Base-by-base conservation (phyloP, 129 eudicot species). In the Pittosporum tobira region DNA sequence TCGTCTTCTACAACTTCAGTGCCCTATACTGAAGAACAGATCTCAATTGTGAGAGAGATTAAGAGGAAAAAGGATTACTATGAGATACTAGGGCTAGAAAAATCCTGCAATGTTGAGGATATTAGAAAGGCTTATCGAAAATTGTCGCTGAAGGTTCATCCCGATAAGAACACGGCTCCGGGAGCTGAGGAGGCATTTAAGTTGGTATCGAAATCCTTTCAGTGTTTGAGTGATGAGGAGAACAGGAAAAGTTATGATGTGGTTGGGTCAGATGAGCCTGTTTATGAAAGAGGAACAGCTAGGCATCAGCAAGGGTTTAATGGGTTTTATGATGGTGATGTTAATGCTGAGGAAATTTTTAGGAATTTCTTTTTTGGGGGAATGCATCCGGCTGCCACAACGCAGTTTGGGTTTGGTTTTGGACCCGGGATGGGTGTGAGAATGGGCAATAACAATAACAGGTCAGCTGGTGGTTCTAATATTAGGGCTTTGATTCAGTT, bases 311-410 rank as follows among this genome's bases (percentile, higher is more conserved):
- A 73, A 57, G 95, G 95, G 59, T 85, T 79, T 74, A 82, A 76
- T 44, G 95, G 95, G 14, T 82, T 82, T 70, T 66, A 82, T 19
- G 87, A 76, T 4, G 79, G 66, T 57, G 95, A 86, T 37, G 62
- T 85, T 13, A 87, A 86, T 72, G 91, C 91, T 0, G 95, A 86
- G 10, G 95, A 86, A 76, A 86, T 86, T 21, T 86, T 86, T 59
- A 82, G 95, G 68, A 86, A 79, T 73, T 86, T 85, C 74, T 85
- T 86, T 57, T 86, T 79, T 28, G 95, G 95, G 37, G 87, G 91
- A 25, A 85, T 81, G 94, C 67, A 81, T 63, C 87, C 71, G 0
- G 74, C 71, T 16, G 77, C 78, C 8, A 72, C 87, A 7, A 76
- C 81, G 0, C 88, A 86, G 81, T 85, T 85, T 61, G 88, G 88